A percentile compares a stretch with the other conserved stretches of the same genome.
Conservation (phyloP, 345 rosid genomes). For the Laguncularia racemosa region DNA sequence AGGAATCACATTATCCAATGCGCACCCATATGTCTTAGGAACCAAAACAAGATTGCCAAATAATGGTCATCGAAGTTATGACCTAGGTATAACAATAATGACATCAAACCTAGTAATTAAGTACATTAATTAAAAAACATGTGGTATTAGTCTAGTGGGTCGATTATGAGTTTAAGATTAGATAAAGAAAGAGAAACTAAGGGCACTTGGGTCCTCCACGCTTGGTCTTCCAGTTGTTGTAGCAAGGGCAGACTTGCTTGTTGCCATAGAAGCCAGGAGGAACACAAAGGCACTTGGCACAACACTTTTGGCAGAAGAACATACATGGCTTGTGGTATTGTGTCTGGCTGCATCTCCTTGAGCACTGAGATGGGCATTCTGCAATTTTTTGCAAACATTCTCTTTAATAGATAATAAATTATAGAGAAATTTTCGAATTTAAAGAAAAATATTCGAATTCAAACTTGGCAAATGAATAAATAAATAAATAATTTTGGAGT, state of each 20-base stretch:
- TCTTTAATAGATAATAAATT: no score
- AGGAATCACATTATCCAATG: not conserved
- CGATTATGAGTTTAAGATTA: not conserved
- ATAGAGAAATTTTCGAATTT: no score
- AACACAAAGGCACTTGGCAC: conserved; percentile 67
- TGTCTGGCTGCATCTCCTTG: conserved; percentile 57
- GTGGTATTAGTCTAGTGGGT: not conserved
- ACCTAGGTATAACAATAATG: not conserved
- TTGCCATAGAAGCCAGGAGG: conserved; percentile 71
- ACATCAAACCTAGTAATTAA: no score
- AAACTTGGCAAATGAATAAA: no score
- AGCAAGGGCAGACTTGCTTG: conserved; percentile 64
- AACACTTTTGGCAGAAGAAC: conserved; percentile 73
- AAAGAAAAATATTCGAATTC: no score
- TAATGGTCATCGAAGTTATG: conserved; percentile 3
- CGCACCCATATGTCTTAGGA: not conserved
- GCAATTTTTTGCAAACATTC: conserved; percentile 12
- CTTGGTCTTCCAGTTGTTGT: conserved; percentile 70
- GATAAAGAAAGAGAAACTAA: conserved; percentile 1
- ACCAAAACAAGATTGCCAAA: not conserved
- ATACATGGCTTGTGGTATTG: conserved; percentile 62
- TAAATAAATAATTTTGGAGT: no score
- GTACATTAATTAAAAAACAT: no score
- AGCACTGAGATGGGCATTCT: conserved; percentile 45
- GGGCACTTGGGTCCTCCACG: conserved; percentile 75